phyloP scores from a whole-genome alignment of 2,329 filamentous ascomycete species.

The Onygenales sp. region DNA sequence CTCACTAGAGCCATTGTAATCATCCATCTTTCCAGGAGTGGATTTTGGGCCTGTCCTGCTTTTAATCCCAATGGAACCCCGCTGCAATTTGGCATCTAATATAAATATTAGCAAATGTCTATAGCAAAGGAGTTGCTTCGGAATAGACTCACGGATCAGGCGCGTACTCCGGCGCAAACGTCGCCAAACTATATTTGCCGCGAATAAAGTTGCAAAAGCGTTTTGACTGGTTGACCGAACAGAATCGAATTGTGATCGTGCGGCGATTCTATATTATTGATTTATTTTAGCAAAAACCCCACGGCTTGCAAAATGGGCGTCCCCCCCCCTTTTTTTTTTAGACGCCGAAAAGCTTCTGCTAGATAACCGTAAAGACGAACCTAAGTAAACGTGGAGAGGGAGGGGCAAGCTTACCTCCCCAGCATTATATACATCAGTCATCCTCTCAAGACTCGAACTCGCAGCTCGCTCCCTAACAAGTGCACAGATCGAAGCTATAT shows the following conservation, averaged over 20 bases:
- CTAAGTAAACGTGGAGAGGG: neutral
- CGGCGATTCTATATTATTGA: slow-evolving; percentile 11
- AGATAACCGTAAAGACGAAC: no score
- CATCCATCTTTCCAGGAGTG: no score
- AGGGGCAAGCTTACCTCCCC: slow-evolving; percentile 28
- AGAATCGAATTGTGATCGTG: slow-evolving; percentile 40
- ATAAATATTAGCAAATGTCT: neutral
- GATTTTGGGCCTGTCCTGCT: no score
- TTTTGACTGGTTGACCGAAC: slow-evolving; percentile 37
- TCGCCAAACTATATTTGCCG: slow-evolving; percentile 36
- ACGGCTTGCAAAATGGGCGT: neutral
- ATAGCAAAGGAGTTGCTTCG: neutral
- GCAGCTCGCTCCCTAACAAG: slow-evolving; percentile 25
- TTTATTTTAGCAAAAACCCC: neutral
- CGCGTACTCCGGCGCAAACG: slow-evolving; percentile 34
- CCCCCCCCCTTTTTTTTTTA: no score
- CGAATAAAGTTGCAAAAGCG: slow-evolving; percentile 33
- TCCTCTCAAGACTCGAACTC: slow-evolving; percentile 36
- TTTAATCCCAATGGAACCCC: slow-evolving; percentile 8
- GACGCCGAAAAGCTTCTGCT: neutral
- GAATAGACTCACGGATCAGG: slow-evolving; percentile 31
- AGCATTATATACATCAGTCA: slow-evolving; percentile 31
- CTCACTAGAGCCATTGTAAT: no score
- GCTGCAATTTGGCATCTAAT: slow-evolving; percentile 6
- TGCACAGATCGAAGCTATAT: slow-evolving; percentile 25